A percentile compares a stretch with the other conserved stretches of the same genome.
These are phyloP conservation scores for Taphrina confusa DNA, from an alignment of 1,139 yeast genomes.

Conservation along the genomic window DNA sequence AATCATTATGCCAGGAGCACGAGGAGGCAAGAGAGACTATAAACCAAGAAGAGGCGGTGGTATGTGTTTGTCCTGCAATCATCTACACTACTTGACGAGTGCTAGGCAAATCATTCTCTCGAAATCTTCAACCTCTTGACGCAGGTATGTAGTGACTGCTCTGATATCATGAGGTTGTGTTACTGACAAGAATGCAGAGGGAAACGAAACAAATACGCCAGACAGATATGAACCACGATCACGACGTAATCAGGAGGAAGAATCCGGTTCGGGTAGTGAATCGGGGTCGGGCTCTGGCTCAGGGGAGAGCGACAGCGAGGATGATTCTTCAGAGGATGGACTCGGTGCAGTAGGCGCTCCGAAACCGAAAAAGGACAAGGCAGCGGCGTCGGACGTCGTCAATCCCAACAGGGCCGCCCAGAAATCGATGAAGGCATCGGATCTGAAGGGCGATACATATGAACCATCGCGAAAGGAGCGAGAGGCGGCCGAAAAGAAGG, in stretches of 20 bases:
- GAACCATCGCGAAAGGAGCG: conserved; percentile 40
- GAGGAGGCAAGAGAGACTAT: conserved; percentile 32
- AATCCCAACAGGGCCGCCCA: conserved; percentile 31
- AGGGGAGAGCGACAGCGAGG: conserved; percentile 13
- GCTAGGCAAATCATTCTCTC: conserved; percentile 30
- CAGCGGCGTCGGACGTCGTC: conserved; percentile 8
- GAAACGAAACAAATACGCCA: conserved; percentile 30
- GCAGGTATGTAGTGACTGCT: conserved; percentile 8
- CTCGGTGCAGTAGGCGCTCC: conserved; percentile 26
- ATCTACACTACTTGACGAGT: not conserved
- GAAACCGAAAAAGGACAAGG: conserved; percentile 11
- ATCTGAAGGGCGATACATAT: conserved; percentile 13
- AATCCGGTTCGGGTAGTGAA: conserved; percentile 4
- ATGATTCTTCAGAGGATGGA: conserved; percentile 32
- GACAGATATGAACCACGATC: conserved; percentile 22
- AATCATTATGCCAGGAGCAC: conserved; percentile 17
- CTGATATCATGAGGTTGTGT: not conserved
- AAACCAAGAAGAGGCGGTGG: conserved; percentile 32
- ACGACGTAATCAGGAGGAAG: conserved; percentile 21
- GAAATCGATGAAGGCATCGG: conserved; percentile 25
- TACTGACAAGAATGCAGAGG: conserved; percentile 4
- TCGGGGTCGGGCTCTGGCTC: conserved; percentile 9
- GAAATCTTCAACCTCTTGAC: conserved; percentile 29
- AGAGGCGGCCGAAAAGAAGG: conserved; percentile 41
- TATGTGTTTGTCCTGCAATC: not conserved